phyloP scores from a whole-genome alignment of 257 asterid species.

The Primulina tabacum region DNA sequence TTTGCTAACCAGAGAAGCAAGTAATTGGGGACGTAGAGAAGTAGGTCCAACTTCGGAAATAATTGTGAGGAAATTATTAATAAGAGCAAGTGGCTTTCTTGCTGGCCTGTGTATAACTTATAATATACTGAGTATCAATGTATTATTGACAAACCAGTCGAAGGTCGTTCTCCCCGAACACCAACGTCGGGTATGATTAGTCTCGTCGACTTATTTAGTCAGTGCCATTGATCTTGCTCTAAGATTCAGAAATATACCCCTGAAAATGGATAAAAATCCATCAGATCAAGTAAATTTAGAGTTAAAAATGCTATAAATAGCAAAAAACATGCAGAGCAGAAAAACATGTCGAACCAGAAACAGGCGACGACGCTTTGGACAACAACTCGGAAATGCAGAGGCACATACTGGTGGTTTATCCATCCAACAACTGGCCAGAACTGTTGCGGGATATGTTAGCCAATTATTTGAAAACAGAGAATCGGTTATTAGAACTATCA shows the following conservation, averaged over 20 bases:
- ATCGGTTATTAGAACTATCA: not conserved
- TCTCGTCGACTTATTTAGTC: constrained; percentile 35
- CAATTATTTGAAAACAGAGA: not conserved
- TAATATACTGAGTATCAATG: too few relatives aligned
- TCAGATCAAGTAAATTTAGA: not conserved
- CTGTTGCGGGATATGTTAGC: constrained; percentile 38
- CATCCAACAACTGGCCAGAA: constrained; percentile 99
- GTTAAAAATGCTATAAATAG: not conserved
- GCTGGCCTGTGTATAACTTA: too few relatives aligned
- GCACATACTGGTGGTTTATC: constrained; percentile 85
- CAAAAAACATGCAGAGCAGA: not conserved
- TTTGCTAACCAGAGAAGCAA: too few relatives aligned
- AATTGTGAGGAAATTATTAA: too few relatives aligned
- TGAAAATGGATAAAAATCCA: constrained; percentile 20
- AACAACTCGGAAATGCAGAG: constrained; percentile 84
- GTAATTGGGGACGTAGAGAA: too few relatives aligned
- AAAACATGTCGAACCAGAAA: constrained; percentile 54
- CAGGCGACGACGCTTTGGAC: constrained; percentile 78
- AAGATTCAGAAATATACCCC: constrained; percentile 84
- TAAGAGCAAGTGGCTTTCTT: too few relatives aligned
- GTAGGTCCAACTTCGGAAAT: too few relatives aligned
- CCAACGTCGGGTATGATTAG: not conserved
- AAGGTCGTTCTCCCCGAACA: not conserved
- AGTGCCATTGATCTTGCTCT: constrained; percentile 63
- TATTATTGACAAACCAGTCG: too few relatives aligned